phyloP scores from a whole-genome alignment of 495 filamentous ascomycete species.

The Pyrenula aspistea region DNA sequence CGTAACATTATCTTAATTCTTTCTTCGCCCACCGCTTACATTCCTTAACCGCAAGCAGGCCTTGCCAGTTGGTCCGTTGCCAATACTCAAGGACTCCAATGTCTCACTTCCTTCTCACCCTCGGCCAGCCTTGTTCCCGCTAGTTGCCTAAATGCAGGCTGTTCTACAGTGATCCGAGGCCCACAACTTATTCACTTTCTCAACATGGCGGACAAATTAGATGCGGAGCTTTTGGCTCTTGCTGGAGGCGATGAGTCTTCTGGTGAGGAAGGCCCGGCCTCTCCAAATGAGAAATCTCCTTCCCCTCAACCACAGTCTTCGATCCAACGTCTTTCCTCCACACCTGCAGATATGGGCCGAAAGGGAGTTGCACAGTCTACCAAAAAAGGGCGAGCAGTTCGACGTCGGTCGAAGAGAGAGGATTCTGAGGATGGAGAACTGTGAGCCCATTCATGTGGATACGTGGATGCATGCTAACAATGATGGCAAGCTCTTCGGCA shows the following conservation, averaged over 20 bases:
- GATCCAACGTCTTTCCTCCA: constrained; percentile 12
- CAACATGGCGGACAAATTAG: constrained; percentile 56
- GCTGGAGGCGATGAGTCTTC: constrained; percentile 49
- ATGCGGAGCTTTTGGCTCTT: constrained; percentile 79
- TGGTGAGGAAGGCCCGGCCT: constrained; percentile 40
- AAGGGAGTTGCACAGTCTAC: constrained; percentile 33
- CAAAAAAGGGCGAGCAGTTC: constrained; percentile 21
- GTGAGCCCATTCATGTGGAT: constrained; percentile 38
- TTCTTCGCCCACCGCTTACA: too few species aligned
- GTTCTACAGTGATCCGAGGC: neutral
- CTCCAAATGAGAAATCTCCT: constrained; percentile 21
- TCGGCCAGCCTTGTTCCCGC: too few species aligned
- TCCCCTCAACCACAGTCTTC: constrained; percentile 22
- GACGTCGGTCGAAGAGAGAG: constrained; percentile 31
- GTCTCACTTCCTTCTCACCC: too few species aligned
- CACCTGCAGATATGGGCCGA: constrained; percentile 26
- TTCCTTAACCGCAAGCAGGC: too few species aligned
- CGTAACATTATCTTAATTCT: too few species aligned
- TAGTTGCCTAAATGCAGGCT: too few species aligned
- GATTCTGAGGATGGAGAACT: constrained; percentile 74
- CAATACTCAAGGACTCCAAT: too few species aligned
- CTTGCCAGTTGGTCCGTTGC: too few species aligned
- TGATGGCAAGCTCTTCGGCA: constrained; percentile 38
- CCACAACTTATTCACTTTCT: neutral
- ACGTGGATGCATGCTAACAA: constrained; percentile 6